phyloP scores from a whole-genome alignment of 208 protist genomes.

The Angomonas deanei region DNA sequence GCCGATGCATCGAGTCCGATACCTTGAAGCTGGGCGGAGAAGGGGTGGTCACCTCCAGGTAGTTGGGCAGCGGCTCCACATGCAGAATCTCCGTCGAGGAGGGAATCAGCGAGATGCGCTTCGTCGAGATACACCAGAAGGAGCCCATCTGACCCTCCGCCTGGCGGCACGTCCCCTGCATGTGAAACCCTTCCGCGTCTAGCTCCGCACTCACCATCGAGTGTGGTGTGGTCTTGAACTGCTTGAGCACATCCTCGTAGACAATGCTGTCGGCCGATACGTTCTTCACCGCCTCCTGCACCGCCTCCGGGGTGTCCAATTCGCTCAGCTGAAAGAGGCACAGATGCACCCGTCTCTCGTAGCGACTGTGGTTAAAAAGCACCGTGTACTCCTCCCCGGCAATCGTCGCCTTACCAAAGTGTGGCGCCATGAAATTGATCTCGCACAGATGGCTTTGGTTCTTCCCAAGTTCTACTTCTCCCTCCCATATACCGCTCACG shows the following conservation, averaged over 20 bases:
- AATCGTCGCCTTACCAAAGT: slow-evolving; percentile 9
- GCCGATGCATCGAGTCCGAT: slow-evolving; percentile 60
- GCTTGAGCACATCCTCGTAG: not conserved
- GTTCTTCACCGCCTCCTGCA: not conserved
- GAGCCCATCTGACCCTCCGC: slow-evolving; percentile 43
- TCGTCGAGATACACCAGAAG: slow-evolving; percentile 49
- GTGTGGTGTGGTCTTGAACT: slow-evolving; percentile 6
- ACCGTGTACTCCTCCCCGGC: slow-evolving; percentile 21
- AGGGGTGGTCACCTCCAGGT: slow-evolving; percentile 46
- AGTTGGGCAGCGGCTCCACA: slow-evolving; percentile 80
- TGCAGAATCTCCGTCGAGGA: slow-evolving; percentile 42
- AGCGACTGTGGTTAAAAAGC: slow-evolving; percentile 58
- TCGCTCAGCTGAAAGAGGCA: slow-evolving; percentile 19
- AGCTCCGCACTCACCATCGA: slow-evolving; percentile 42
- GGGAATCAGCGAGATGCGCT: slow-evolving; percentile 31
- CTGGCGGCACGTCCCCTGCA: slow-evolving; percentile 56
- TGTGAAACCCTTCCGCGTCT: slow-evolving; percentile 69
- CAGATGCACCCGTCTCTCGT: slow-evolving; percentile 40
- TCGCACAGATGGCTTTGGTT: not conserved
- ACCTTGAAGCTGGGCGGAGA: slow-evolving; percentile 41
- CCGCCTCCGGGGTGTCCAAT: not conserved
- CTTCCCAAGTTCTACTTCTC: slow-evolving; percentile 3
- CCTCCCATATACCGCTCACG: slow-evolving; percentile 67
- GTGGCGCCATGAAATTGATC: not conserved
- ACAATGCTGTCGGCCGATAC: not conserved